Percentiles rank a stretch among this genome's conserved stretches.
Conservation (phyloP, 192 early-diverging fungal genomes). For the Powellomyces hirtus region DNA sequence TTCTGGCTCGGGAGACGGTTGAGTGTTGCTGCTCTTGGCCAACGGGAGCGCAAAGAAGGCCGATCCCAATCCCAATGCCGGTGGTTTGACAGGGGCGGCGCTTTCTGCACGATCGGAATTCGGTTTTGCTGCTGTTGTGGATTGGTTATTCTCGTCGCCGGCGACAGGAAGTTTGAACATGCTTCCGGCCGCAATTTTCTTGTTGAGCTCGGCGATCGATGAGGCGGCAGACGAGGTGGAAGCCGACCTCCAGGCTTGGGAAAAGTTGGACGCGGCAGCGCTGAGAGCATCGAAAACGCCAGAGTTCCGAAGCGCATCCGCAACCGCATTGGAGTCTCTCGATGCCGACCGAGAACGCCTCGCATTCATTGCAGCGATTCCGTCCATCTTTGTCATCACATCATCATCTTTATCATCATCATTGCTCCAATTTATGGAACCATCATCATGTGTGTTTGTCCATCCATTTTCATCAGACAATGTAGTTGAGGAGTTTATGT, state of each 20-base stretch:
- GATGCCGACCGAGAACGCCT: neutral
- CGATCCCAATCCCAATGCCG: neutral
- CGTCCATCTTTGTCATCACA: neutral
- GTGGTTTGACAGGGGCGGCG: neutral
- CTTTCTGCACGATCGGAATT: neutral
- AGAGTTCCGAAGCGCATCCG: neutral
- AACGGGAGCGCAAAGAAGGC: neutral
- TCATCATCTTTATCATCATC: neutral
- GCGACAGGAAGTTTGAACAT: no score
- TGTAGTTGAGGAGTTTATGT: no score
- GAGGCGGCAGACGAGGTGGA: neutral
- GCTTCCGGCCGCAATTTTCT: neutral
- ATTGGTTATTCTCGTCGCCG: no score
- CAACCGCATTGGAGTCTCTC: neutral
- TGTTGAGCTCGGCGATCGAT: neutral
- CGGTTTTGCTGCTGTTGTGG: no score
- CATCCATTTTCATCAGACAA: no score
- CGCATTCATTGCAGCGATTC: neutral
- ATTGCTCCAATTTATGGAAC: no score
- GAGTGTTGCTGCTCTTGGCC: no score
- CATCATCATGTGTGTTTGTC: no score
- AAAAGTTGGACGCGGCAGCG: neutral
- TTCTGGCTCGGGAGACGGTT: no score
- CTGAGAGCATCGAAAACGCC: neutral
- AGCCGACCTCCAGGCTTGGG: neutral